Evolutionary conservation across 805 yeast species (phyloP), one percentile per base, ranked within the genome.

Genomic region (Wickerhamiella allomyrinae): DNA sequence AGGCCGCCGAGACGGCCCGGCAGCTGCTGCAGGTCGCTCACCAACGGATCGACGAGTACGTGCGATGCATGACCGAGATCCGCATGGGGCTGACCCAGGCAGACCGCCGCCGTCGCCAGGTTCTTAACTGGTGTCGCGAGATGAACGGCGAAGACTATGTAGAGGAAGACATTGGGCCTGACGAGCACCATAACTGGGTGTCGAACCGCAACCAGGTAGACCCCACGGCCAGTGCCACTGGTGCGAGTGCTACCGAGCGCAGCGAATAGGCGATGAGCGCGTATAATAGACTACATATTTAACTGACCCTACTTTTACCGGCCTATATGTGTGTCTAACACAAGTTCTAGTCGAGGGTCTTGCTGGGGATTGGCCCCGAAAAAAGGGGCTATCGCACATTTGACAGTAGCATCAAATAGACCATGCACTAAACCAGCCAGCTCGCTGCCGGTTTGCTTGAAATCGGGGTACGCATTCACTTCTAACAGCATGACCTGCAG

Each of bases 381-480:
- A 50, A 72, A 66, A 3, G 83, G 81, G 9, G 54, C 61, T 25
- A 79, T 73, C 8, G 71, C 66, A 7, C 61, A 57, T 3, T 59
- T 52, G 0, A 74, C 72, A 0, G 76, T 72, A 9, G 69, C 69
- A 21, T 71, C 76, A 53, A 87, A 81, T 35, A 87, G 63, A 27
- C 71, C 79, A 48, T 69, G 68, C 23, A 91, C 81, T 19, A 85
- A 54, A 2, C 52, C 65, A 54, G 79, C 81, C 51, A 89, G 65
- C 7, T 71, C 79, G 13, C 65, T 72, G 14, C 98, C 98, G 0
- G 97, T 91, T 61, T 91, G 98, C 55, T 85, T 86, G 63, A 91
- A 91, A 57, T 91, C 98, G 1, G 98, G 98, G 56, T 79, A 91
- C 13, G 97, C 79, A 55, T 91, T 91, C 36, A 86, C 83, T 59